Evolutionary conservation across 1,139 yeast genomes (phyloP).

Genomic region (Kodamaea suecica): DNA sequence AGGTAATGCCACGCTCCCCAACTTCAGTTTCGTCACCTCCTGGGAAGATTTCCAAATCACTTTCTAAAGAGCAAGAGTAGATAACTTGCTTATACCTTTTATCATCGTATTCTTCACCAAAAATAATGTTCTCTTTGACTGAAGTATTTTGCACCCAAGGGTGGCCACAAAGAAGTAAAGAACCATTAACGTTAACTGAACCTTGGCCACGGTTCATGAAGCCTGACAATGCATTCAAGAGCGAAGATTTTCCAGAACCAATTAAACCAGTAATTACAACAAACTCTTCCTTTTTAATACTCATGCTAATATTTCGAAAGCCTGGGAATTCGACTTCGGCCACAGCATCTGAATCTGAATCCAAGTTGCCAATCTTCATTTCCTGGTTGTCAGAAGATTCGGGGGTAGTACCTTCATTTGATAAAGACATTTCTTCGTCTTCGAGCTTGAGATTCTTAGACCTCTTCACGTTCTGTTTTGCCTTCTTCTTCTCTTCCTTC

Average conservation of each 20-base stretch:
- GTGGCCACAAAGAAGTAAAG: slow-evolving; percentile 41
- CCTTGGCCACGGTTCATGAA: slow-evolving; percentile 55
- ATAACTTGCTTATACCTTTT: slow-evolving; percentile 55
- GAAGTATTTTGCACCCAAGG: slow-evolving; percentile 91
- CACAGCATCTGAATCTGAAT: slow-evolving; percentile 15
- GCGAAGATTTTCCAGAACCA: slow-evolving; percentile 70
- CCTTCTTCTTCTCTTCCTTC: slow-evolving; percentile 7
- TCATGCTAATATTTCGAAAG: slow-evolving; percentile 36
- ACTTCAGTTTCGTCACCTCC: slow-evolving; percentile 86
- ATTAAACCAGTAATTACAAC: slow-evolving; percentile 65
- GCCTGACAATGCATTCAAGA: slow-evolving; percentile 61
- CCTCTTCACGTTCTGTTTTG: not conserved
- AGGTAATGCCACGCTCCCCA: slow-evolving; percentile 88
- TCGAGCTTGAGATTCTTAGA: not conserved
- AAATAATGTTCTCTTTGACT: slow-evolving; percentile 68
- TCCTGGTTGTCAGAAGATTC: no score
- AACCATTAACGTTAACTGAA: slow-evolving; percentile 42
- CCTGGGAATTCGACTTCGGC: slow-evolving; percentile 16
- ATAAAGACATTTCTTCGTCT: no score
- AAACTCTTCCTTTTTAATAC: slow-evolving; percentile 54
- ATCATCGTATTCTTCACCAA: slow-evolving; percentile 61
- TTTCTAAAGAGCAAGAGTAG: slow-evolving; percentile 60
- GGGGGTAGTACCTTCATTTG: no score
- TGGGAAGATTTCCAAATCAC: slow-evolving; percentile 68
- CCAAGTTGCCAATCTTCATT: slow-evolving; percentile 5